Evolutionary conservation across 2,329 filamentous ascomycete species (phyloP), one percentile per base, ranked within the genome.

Genomic region (Trichoderma polysporum): DNA sequence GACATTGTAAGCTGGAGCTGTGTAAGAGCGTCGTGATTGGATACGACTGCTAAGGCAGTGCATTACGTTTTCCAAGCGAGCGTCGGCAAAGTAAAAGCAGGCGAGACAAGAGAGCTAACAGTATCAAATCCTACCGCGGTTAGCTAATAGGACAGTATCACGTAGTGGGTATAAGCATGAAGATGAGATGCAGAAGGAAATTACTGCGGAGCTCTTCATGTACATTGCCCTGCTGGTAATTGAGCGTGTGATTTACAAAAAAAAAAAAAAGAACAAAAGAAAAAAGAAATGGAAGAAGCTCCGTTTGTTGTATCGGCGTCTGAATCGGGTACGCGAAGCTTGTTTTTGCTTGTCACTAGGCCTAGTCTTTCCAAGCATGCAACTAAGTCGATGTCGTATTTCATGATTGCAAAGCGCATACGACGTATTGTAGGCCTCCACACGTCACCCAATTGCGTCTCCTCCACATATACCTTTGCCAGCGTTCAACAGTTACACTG

Each of bases 371-470:
- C 4, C 13, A n/a, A 19, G n/a, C 1, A 19, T 12, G n/a, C 7
- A 19, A n/a, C n/a, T n/a, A 45, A 45, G 39, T 19, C n/a, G 12
- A 45, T 9, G n/a, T 22, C n/a, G n/a, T 45, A 22, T 45, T 22
- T 45, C 6, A n/a, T n/a, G n/a, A n/a, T n/a, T n/a, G n/a, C n/a
- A n/a, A n/a, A n/a, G 41, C 41, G 41, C n/a, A 45, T 45, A 45
- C 15, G 12, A 50, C 25, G n/a, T n/a, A n/a, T n/a, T n/a, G n/a
- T n/a, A 50, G 47, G 22, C 47, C 22, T 31, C 41, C 57, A n/a
- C 47, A 54, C 60, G 49, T 63, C 60, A 63, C n/a, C 60, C 17
- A 33, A 53, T 63, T 63, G 60, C 60, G 60, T 63, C 60, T 41
- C 50, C 59, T 22, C 25, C 47, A 22, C 13, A n/a, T 25, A 41